Base-by-base conservation (phyloP, 345 rosid genomes). In the Brassica carinata region DNA sequence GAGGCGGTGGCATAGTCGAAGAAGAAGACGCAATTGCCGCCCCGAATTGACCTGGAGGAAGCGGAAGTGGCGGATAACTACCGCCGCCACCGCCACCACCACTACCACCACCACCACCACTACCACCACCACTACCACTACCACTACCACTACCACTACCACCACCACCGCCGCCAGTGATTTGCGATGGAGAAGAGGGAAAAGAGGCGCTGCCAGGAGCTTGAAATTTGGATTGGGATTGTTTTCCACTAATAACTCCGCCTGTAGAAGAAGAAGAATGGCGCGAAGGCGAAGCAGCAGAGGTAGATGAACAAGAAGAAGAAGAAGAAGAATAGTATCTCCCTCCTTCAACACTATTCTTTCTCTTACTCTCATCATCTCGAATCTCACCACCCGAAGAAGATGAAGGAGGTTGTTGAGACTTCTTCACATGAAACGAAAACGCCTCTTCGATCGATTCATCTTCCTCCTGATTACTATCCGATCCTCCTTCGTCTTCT, bases 41-140 rank as follows among this genome's bases (percentile, higher is more conserved):
- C 27, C 69, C 3, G 4, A 71, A 64, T 71, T 81, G 84, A 76
- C 69, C 77, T 0, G 84, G 84, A 71, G 84, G 84, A 76, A 76
- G 84, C 63, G 80, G 84, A 66, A 76, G 62, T 17, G 62, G 23
- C 23, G 62, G 62, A 55, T 55, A 55, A 17, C 58, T 23, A 23
- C 26, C 26, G 1, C 26, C 26, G 1, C 26, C 26, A 23, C 26
- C 26, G 1, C 23, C 1, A 0, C 26, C 14, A 9, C 64, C 0
- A 14, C 34, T 8, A 27, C 67, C 18, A 11, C 34, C 8, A 2
- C 34, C n/a, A 4, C n/a, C n/a, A 0, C 66, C 62, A 0, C 83
- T 43, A 8, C 70, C 53, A 33, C 26, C 26, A 23, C 26, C 13
- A 9, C 64, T 0, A 14, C 34, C 17, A 27, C 67, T 19, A 11